Conservation (phyloP, 352 stramenopile species). For the Pythium sukuiense region DNA sequence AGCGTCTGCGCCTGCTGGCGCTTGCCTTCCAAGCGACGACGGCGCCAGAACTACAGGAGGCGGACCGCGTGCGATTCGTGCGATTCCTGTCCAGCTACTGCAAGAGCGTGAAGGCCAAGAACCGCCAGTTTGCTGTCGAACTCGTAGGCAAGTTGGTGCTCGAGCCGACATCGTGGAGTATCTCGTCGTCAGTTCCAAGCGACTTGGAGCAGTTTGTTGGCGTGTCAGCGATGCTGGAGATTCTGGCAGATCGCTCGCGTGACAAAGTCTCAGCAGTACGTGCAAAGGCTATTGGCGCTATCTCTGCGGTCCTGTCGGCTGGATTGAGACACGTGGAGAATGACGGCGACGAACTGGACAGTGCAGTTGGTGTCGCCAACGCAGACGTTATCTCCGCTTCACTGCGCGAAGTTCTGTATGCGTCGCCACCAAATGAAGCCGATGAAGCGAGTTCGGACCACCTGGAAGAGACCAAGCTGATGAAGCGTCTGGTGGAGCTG, state of each 20-base stretch:
- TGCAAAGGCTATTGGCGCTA: conserved; percentile 75
- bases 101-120: conserved; percentile 69
- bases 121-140: conserved; percentile 81
- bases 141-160: conserved; percentile 66
- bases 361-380: conserved; percentile 10
- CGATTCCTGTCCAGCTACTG: conserved; percentile 80
- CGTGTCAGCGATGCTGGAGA: conserved; percentile 56
- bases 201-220: conserved; percentile 44
- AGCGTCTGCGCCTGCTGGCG: conserved; percentile 62
- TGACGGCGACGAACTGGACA: conserved; percentile 12
- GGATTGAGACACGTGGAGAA: conserved; percentile 40
- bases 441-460: conserved; percentile 23
- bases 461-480: conserved; percentile 59
- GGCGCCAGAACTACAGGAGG: conserved; percentile 42
- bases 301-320: conserved; percentile 62
- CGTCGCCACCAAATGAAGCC: conserved; percentile 14
- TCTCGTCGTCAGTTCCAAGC: conserved; percentile 22
- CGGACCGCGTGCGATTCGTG: conserved; percentile 58
- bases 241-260: conserved; percentile 69
- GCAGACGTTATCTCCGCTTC: conserved; percentile 44
- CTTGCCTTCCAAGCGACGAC: conserved; percentile 48
- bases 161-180: conserved; percentile 52
- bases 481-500: conserved; percentile 66
- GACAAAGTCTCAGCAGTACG: conserved; percentile 82
- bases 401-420: conserved; percentile 56